Base-by-base conservation (phyloP, 768 basidiomycete species). In the Phylloporus rhodoxanthus region DNA sequence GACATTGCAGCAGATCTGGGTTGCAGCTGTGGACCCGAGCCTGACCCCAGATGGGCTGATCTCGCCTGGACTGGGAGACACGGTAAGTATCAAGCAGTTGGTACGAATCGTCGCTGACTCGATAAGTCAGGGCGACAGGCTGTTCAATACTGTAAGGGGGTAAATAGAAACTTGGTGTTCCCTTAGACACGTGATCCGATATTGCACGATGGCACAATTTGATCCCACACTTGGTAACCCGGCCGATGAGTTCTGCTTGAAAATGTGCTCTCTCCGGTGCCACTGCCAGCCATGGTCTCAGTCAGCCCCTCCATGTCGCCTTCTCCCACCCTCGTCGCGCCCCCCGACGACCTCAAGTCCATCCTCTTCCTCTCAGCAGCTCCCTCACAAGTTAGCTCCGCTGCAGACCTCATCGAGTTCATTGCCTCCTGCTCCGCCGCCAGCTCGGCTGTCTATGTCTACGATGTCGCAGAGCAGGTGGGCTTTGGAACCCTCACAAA, bases 1-100 rank as follows among this genome's bases (percentile, higher is more conserved):
- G 39, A 53, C 5, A n/a, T 25, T 23, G 5, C 36, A 17, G 20
- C 53, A 94, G 92, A 84, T 95, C 36, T 95, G 87, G 86, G 84
- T 81, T 34, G 90, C 87, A 17, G 88, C 82, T 1, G 78, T 94
- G 10, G 93, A 96, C 61, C 68, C 82, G 6, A 63, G 74, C 1
- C 65, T 98, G 53, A 93, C 89, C 0, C 38, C 54, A 0, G 77
- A 87, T 15, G 95, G 94, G 7, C 73, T 91, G 54, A 87, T 98
- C 51, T 77, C 71, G n/a, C 94, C 94, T 9, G 94, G 94, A 17
- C 75, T 95, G 38, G 94, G 94, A 5, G 94, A 96, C 67, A 82
- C 89, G 21, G 91, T 90, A 61, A 63, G 87, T 75, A 3, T 21
- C 14, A 21, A 5, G 17, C 28, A 19, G 29, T 14, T 44, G 9